Base-by-base conservation (phyloP, 2,329 filamentous ascomycete genomes). In the Cyanodermella asteris region DNA sequence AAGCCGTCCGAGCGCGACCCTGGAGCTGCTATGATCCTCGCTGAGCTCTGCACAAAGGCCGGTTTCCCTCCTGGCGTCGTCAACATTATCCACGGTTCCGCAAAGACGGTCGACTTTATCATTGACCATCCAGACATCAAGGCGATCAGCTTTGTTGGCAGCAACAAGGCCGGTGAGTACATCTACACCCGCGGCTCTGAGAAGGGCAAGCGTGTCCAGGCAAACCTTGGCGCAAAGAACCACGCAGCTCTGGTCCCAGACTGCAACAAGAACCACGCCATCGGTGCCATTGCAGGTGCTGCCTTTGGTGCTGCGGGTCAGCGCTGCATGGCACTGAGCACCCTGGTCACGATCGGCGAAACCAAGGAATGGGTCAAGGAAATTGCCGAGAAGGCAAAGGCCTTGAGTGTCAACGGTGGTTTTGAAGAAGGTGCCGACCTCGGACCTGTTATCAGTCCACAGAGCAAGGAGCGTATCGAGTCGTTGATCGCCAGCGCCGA, bases 181-280 rank as follows among this genome's bases (percentile, higher is more conserved):
- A 72, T 74, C 45, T 72, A 61, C 49, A 51, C 55, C 20, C 63
- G 67, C 22, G 67, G 59, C n/a, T 67, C 64, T n/a, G 68, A 67
- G 38, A 67, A 72, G 28, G 68, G 69, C 34, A 74, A 73, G 52
- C 64, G 69, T 36, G 65, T 71, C 11, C 69, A 73, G 46, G 68
- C 68, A 40, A 73, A 73, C 46, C 45, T 73, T 28, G 68, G 69
- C 16, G 69, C 68, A 3, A 74, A 73, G 56, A 74, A 74, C 52
- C 69, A 73, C 43, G 67, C 66, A 21, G 64, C 64, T 23, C 57
- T 74, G 13, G 51, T 73, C 15, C 67, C 68, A 2, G 69, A 74
- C 45, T 64, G 59, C 52, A 70, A 72, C 52, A 72, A 71, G 56
- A 70, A 72, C 47, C 64, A 70, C 30, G 56, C 66, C 4, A 44